A percentile compares a stretch with the other conserved stretches of the same genome.
phyloP scores from a whole-genome alignment of 805 yeast genomes.

The Candida silvatica region DNA sequence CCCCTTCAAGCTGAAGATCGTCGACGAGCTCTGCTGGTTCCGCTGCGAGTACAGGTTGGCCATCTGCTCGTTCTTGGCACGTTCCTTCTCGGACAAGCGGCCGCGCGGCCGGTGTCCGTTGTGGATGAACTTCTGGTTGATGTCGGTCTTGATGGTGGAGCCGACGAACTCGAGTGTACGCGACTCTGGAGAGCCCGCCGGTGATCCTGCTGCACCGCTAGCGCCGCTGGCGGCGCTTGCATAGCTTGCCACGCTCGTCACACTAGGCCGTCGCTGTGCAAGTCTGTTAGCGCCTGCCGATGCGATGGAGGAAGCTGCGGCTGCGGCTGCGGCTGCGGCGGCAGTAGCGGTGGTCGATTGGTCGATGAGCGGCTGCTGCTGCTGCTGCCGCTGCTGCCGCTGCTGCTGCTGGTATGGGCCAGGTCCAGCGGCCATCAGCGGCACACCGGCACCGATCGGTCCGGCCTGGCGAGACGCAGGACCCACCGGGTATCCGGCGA shows the following conservation, averaged over 20 bases:
- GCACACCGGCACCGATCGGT: too few relatives aligned
- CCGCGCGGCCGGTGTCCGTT: slow-evolving; percentile 1
- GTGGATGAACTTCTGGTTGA: background rate
- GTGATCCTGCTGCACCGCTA: background rate
- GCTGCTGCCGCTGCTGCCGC: slow-evolving; percentile 4
- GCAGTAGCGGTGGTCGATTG: background rate
- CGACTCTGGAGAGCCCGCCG: background rate
- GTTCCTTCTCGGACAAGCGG: background rate
- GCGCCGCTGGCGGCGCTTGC: background rate
- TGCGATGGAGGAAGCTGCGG: background rate
- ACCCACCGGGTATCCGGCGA: too few relatives aligned
- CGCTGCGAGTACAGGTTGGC: slow-evolving; percentile 1
- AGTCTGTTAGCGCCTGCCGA: background rate
- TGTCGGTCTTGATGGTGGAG: background rate
- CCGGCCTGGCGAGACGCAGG: too few relatives aligned
- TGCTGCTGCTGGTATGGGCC: slow-evolving; percentile 2
- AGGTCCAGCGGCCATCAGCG: too few relatives aligned
- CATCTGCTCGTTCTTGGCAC: background rate
- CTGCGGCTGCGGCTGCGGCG: background rate
- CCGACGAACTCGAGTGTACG: background rate
- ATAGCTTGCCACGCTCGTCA: background rate
- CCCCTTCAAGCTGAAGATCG: background rate
- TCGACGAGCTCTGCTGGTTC: background rate
- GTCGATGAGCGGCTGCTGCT: slow-evolving; percentile 1
- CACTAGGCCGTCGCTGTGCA: background rate